phyloP scores from a whole-genome alignment of 2,329 filamentous ascomycete species.

The Botryotinia convoluta region DNA sequence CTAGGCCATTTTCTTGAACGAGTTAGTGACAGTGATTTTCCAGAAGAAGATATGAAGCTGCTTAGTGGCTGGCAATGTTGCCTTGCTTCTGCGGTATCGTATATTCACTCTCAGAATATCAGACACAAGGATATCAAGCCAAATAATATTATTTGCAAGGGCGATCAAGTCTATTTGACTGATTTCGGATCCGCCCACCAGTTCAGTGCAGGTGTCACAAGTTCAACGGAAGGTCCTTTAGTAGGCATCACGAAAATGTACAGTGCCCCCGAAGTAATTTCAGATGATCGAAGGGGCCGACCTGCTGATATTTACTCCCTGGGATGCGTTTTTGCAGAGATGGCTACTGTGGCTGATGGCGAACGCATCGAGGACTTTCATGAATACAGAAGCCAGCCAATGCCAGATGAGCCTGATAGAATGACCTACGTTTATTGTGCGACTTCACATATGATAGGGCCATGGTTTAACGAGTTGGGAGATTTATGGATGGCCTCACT shows the following conservation, averaged over 20 bases:
- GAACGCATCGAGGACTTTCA: constrained; percentile 25
- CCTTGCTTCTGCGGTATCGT: constrained; percentile 26
- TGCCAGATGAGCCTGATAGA: constrained; percentile 23
- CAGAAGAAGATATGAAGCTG: constrained; percentile 18
- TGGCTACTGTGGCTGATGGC: constrained; percentile 23
- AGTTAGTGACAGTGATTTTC: constrained; percentile 24
- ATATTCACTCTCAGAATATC: constrained; percentile 24
- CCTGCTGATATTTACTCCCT: constrained; percentile 27
- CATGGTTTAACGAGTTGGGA: constrained; percentile 23
- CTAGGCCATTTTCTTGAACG: constrained; percentile 25
- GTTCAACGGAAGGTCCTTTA: constrained; percentile 24
- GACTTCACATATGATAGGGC: constrained; percentile 23
- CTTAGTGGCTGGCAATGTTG: constrained; percentile 24
- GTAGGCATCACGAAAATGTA: constrained; percentile 27
- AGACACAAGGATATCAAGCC: constrained; percentile 30
- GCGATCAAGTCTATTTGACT: constrained; percentile 24
- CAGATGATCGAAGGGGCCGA: constrained; percentile 21
- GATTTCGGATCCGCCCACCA: constrained; percentile 27
- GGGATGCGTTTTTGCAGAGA: constrained; percentile 27
- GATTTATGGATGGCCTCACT: constrained; percentile 18
- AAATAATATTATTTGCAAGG: constrained; percentile 27
- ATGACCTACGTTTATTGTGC: constrained; percentile 25
- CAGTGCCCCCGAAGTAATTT: constrained; percentile 26
- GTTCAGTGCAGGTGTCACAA: constrained; percentile 24
- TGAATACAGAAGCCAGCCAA: constrained; percentile 25